A percentile compares a stretch with the other conserved stretches of the same genome.
Conservation (phyloP, 345 rosid genomes). For the Acer campestre region DNA sequence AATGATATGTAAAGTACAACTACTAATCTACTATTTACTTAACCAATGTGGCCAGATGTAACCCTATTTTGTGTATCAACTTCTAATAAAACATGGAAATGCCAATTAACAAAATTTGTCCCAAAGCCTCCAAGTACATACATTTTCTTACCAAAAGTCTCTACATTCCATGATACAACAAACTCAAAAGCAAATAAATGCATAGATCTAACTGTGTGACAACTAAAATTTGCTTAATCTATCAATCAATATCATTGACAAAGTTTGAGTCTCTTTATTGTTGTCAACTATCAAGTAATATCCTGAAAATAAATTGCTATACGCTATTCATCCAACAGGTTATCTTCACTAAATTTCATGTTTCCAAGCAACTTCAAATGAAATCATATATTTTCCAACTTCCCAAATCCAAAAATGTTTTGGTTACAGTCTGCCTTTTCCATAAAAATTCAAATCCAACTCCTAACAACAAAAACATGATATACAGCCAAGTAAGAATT, state of each 20-base stretch:
- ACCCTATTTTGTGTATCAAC: not conserved
- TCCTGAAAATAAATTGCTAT: not conserved
- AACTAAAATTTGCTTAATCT: not conserved
- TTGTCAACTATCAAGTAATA: not conserved
- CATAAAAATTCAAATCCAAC: not conserved
- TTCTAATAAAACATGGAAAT: not conserved
- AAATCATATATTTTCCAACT: not conserved
- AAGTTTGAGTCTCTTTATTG: not conserved
- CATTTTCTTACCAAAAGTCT: not conserved
- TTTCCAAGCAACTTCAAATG: not conserved
- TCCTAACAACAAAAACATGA: slow-evolving; percentile 1
- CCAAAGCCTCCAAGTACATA: not conserved
- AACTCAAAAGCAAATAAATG: not conserved
- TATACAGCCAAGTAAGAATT: not conserved
- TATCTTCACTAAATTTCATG: not conserved
- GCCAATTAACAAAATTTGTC: not conserved
- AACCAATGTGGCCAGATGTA: not conserved
- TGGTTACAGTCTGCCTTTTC: not conserved
- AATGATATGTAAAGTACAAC: not conserved
- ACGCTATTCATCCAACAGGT: not conserved
- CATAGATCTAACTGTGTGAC: not conserved
- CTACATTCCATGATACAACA: not conserved
- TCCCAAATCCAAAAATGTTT: not conserved
- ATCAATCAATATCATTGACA: not conserved
- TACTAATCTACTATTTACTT: not conserved